phyloP scores from a whole-genome alignment of 2,329 filamentous ascomycete species.

The Penicillium sp. region DNA sequence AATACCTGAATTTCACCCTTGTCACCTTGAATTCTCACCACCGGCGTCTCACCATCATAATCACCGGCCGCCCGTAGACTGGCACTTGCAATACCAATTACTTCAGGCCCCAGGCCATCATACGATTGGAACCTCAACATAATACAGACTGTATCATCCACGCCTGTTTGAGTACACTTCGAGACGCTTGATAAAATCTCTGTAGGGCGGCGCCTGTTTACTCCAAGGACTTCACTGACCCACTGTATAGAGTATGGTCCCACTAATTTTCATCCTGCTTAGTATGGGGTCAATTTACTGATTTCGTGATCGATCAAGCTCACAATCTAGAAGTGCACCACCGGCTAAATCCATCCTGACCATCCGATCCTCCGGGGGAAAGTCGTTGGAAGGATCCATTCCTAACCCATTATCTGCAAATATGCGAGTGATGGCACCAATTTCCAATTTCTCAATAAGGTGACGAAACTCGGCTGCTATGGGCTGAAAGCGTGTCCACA shows the following conservation, averaged over 20 bases:
- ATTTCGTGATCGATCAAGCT: background rate
- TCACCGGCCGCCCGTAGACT: too few relatives aligned
- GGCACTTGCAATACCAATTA: too few relatives aligned
- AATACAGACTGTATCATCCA: background rate
- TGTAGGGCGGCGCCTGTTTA: background rate
- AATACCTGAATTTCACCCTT: background rate
- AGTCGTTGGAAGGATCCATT: background rate
- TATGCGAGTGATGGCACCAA: background rate
- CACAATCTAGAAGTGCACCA: constrained; percentile 6
- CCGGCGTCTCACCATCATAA: too few relatives aligned
- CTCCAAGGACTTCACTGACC: background rate
- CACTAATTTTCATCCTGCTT: background rate
- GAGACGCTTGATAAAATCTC: background rate
- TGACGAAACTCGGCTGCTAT: background rate
- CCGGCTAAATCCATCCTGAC: constrained; percentile 1
- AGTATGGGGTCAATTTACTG: too few relatives aligned
- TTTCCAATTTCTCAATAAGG: constrained; percentile 1
- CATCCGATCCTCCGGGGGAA: background rate
- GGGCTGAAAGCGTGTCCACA: constrained; percentile 17
- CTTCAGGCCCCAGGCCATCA: too few relatives aligned
- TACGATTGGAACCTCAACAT: too few relatives aligned
- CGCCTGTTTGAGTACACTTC: background rate
- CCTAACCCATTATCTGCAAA: background rate
- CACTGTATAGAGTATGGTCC: constrained; percentile 2
- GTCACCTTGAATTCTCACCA: background rate